Base-by-base conservation (phyloP, 2,329 filamentous ascomycete species). In the Septoria linicola region DNA sequence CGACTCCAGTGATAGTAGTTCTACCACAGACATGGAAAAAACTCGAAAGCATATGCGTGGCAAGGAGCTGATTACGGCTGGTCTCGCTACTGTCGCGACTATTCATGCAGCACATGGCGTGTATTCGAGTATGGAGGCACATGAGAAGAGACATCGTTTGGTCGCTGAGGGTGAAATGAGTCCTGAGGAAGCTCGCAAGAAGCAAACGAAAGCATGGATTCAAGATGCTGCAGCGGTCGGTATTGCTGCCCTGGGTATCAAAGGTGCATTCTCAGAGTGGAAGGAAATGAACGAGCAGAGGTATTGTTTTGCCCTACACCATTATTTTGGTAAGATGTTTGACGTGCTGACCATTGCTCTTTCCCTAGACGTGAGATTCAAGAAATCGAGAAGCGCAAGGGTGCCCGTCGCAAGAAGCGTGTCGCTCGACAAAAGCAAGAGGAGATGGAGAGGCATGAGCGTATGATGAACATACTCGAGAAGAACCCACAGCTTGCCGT, bases 101-200 rank as follows among this genome's bases (percentile, higher is more conserved):
- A 84, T 87, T 56, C 83, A 87, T 69, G 83, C 83, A 19, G 83
- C 81, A 11, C 82, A 87, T 66, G 79, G 76, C 55, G 74, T 87
- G 48, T 83, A 84, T 68, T 75, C 78, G 57, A 80, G 78, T 62
- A 78, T 85, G 72, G 80, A 83, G 59, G 82, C 82, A 54, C 79
- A 82, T 50, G 78, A 85, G 57, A 77, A 81, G 59, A 75, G 83
- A 41, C 75, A 76, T 63, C 76, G 79, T 61, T 72, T 80, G 46
- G 75, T 87, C n/a, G 71, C 74, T 23, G 79, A 85, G 57, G 83
- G 83, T 40, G 78, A 83, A 61, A 85, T 87, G 70, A 74, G 77
- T 3, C 72, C 76, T 2, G 79, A 85, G 60, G 79, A 85, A 66
- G 82, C 83, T 31, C 73, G 78, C 55, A 83, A 80, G 67, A 77